Evolutionary conservation across 2,329 filamentous ascomycete species (phyloP).

Genomic region (Xylaria polymorpha): DNA sequence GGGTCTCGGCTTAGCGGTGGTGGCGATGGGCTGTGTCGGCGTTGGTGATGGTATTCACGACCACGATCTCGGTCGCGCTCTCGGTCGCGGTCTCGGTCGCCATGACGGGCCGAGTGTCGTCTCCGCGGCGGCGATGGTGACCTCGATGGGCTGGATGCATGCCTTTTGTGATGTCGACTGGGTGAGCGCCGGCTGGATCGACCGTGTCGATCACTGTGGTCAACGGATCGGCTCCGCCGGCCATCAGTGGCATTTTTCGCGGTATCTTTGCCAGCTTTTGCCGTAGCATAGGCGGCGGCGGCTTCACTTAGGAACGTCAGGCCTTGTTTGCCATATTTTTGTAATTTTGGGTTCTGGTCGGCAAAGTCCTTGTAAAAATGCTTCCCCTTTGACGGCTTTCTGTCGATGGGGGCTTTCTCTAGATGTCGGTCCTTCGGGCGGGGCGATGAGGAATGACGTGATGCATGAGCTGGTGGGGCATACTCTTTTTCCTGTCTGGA

Average conservation of each 20-base stretch:
- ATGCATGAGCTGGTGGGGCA: slow-evolving; percentile 27
- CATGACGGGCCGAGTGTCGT: slow-evolving; percentile 38
- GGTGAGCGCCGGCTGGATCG: slow-evolving; percentile 37
- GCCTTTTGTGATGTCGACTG: slow-evolving; percentile 38
- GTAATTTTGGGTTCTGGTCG: slow-evolving; percentile 43
- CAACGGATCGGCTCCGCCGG: slow-evolving; percentile 39
- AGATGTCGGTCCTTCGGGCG: slow-evolving; percentile 33
- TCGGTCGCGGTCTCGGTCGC: slow-evolving; percentile 29
- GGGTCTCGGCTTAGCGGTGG: slow-evolving; percentile 34
- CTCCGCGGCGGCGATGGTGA: slow-evolving; percentile 42
- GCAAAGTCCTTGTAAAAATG: slow-evolving; percentile 40
- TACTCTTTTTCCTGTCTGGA: slow-evolving; percentile 35
- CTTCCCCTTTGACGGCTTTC: slow-evolving; percentile 33
- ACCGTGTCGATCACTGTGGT: slow-evolving; percentile 36
- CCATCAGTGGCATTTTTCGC: slow-evolving; percentile 19
- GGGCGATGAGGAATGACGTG: slow-evolving; percentile 34
- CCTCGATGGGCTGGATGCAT: slow-evolving; percentile 44
- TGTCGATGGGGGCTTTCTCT: slow-evolving; percentile 20
- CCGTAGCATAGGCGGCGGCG: slow-evolving; percentile 47
- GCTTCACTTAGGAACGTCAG: slow-evolving; percentile 47
- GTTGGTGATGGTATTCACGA: slow-evolving; percentile 21
- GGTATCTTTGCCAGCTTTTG: slow-evolving; percentile 40
- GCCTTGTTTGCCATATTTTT: slow-evolving; percentile 46
- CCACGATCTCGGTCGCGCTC: slow-evolving; percentile 16
- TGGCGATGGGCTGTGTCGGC: slow-evolving; percentile 33